Conservation (phyloP, 2,329 filamentous ascomycete genomes). For the Venturia effusa region DNA sequence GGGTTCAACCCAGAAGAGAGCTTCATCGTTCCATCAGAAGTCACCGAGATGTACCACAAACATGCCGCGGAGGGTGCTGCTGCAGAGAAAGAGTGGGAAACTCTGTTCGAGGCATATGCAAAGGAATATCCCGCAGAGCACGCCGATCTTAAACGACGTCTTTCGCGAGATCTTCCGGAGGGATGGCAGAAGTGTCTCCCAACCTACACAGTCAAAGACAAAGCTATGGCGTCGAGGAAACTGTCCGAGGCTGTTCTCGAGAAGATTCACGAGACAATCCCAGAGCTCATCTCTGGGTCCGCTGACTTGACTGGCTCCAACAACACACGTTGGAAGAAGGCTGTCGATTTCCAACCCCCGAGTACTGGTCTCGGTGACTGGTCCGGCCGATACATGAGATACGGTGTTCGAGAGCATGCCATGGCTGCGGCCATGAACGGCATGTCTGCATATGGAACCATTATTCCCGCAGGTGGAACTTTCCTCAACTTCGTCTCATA, state of each 20-base stretch:
- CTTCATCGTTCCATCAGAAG: conserved; percentile 88
- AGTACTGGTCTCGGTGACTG: conserved; percentile 78
- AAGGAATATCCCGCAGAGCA: conserved; percentile 67
- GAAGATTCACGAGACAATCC: conserved; percentile 72
- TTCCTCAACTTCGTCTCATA: conserved; percentile 99
- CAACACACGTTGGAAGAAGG: conserved; percentile 95
- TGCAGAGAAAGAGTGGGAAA: conserved; percentile 88
- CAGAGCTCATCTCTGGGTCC: conserved; percentile 90
- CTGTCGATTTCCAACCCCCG: conserved; percentile 94
- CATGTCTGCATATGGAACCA: conserved; percentile 85
- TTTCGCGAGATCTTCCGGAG: conserved; percentile 74
- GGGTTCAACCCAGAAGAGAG: conserved; percentile 91
- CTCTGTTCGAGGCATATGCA: conserved; percentile 79
- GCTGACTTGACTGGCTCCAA: conserved; percentile 98
- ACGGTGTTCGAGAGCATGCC: conserved; percentile 83
- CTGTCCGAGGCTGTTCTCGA: conserved; percentile 87
- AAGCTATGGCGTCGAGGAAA: conserved; percentile 86
- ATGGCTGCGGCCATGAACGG: conserved; percentile 95
- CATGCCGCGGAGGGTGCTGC: conserved; percentile 77
- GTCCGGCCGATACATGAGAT: conserved; percentile 82
- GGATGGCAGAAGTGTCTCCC: conserved; percentile 94
- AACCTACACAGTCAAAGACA: conserved; percentile 75
- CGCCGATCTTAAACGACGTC: conserved; percentile 71
- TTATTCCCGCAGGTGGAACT: conserved; percentile 88
- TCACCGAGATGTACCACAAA: conserved; percentile 85